Base-by-base conservation (phyloP, 78 protist genomes). In the Parvularia atlantis region DNA sequence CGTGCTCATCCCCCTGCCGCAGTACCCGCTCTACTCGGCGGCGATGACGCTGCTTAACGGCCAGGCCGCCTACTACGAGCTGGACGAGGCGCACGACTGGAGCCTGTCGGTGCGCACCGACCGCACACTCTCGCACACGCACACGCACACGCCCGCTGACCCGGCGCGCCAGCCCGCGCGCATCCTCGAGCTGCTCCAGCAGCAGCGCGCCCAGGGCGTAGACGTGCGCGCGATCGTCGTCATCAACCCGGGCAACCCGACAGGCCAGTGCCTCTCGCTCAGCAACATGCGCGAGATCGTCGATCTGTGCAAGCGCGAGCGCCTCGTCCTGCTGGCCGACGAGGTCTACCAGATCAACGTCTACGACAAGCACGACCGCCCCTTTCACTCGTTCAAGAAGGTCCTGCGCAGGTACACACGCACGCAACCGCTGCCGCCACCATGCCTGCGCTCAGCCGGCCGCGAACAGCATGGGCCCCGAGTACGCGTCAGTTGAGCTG, bases 221-320 rank as follows among this genome's bases (percentile, higher is more conserved):
- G 72, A 60, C 31, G 78, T 76, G 43, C 81, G 92, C 43, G 98
- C 95, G 30, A 71, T 95, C 26, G 93, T 71, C 16, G 83, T 96
- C 59, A 97, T 97, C 83, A 96, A 96, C 79, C 99, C 99, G 5
- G 99, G 99, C 44, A 97, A 97, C 82, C 99, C 99, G 50, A 97
- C 99, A 30, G 99, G 99, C 37, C 84, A 84, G 60, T 41, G 69
- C 44, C 76, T 95, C 31, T 7, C 85, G 26, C 24, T 0, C 46
- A 52, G 48, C 20, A 33, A 26, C n/a, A 71, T 88, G 19, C 31
- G 0, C 61, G 77, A 70, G 48, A 70, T 91, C 22, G 53, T 94
- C 11, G 35, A 64, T 0, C 87, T 93, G 35, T 80, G 91, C 73
- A 44, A 39, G 14, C 37, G 56, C 31, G 58, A 93, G 68, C 24